Conservation (phyloP, 2,329 filamentous ascomycete species). For the Microsporum canis region DNA sequence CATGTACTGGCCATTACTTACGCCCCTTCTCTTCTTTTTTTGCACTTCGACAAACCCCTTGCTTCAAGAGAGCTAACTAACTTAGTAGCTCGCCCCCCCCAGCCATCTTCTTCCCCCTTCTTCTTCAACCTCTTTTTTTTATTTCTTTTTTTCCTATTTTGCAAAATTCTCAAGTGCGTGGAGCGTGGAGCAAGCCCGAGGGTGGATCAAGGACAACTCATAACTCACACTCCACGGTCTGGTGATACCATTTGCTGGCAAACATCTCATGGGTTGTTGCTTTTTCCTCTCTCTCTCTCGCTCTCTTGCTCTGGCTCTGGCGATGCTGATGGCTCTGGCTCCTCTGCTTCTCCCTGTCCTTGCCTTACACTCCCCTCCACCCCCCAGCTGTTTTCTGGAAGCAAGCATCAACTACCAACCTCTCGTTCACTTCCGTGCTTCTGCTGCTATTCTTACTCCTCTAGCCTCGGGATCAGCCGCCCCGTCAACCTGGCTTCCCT, state of each 20-base stretch:
- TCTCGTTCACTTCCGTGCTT: background rate
- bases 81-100: background rate
- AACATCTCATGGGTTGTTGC: background rate
- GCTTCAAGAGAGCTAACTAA: background rate
- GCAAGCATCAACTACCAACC: background rate
- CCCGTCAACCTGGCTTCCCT: background rate
- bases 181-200: background rate
- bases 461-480: slow-evolving; percentile 2
- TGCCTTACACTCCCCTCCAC: background rate
- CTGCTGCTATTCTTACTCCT: background rate
- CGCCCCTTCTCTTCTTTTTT: background rate
- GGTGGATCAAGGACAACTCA: slow-evolving; percentile 3
- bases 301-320: background rate
- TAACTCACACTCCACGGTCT: background rate
- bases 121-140: background rate
- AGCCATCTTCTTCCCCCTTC: background rate
- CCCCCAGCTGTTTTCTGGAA: background rate
- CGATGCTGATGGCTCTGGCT: background rate
- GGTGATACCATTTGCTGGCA: slow-evolving; percentile 2
- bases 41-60: background rate
- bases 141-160: background rate
- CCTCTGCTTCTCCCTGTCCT: background rate
- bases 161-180: background rate
- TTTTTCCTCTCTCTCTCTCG: background rate
- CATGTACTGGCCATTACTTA: background rate